Percentiles rank a stretch among this genome's conserved stretches.
These are phyloP conservation scores for Mycena belliarum DNA, from an alignment of 768 basidiomycete species.

Conservation along the genomic window DNA sequence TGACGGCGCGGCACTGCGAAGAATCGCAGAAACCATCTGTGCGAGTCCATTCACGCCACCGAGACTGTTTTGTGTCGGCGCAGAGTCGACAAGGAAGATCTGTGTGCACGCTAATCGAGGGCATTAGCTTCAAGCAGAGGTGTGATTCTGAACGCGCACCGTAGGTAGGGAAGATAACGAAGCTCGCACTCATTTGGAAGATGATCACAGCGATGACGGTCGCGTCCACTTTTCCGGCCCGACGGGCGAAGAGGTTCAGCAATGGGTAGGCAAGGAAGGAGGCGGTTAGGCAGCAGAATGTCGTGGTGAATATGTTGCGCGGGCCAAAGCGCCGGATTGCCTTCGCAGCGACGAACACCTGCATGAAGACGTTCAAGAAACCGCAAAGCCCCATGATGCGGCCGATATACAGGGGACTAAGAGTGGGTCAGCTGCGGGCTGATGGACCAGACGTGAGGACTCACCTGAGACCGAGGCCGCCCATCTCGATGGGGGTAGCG, in stretches of 20 bases:
- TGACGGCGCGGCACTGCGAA: conserved; percentile 26
- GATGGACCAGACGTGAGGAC: background rate
- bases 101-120: conserved; percentile 22
- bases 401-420: conserved; percentile 47
- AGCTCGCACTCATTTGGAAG: conserved; percentile 16
- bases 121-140: background rate
- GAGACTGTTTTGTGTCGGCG: conserved; percentile 22
- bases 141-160: conserved; percentile 3
- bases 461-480: conserved; percentile 49
- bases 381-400: conserved; percentile 47
- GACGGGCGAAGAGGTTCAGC: conserved; percentile 18
- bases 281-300: conserved; percentile 13
- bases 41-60: conserved; percentile 32
- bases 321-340: conserved; percentile 16
- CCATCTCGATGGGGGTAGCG: conserved; percentile 48
- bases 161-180: conserved; percentile 21
- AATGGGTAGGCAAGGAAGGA: conserved; percentile 21
- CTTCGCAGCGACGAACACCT: conserved; percentile 22
- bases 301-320: conserved; percentile 14
- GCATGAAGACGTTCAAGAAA: conserved; percentile 46
- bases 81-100: conserved; percentile 25
- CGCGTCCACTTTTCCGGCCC: conserved; percentile 17
- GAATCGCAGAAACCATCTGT: conserved; percentile 26
- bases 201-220: conserved; percentile 20
- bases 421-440: background rate